Evolutionary conservation across 345 rosid genomes (phyloP), one percentile per base, ranked within the genome.

Genomic region (Heritiera littoralis): DNA sequence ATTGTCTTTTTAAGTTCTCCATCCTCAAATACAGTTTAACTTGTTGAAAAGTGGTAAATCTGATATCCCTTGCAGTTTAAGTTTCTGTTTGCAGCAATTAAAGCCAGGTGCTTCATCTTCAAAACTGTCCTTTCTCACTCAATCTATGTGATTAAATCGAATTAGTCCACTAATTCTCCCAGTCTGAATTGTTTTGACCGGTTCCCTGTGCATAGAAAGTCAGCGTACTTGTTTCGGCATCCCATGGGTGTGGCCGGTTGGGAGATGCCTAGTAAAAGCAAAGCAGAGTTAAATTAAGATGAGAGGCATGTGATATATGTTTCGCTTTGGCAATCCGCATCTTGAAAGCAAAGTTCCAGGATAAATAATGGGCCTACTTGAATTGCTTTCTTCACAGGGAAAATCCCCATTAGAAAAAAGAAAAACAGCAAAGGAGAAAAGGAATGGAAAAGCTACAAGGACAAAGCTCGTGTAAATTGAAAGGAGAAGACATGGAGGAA

Each of bases 231-330:
- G 43, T 73, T 46, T 65, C 14, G 58, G 67, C 74, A 54, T 30
- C 12, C 66, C 45, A 23, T 54, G 20, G 4, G 72, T 18, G 15
- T 32, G 72, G 32, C 52, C 14, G 55, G 35, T 63, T 64, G 23
- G 66, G 51, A 38, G 66, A 30, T 74, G 66, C 15, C 30, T 17
- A 11, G 38, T 28, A 74, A 40, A 74, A 56, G 46, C 61, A 51
- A 12, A 30, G 52, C 58, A 70, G 58, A 48, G n/a, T 30, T 6
- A 9, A 66, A 75, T 83, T 79, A 76, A 51, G 77, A 73, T 35
- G 77, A 77, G 85, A 74, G 56, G 80, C 90, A 89, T 89, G 93
- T 89, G 90, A 88, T 73, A 61, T 72, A 59, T 74, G 81, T 82
- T 71, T 73, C 77, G 61, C 82, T 87, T 87, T 89, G 76, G 58